Evolutionary conservation across 2,329 filamentous ascomycete species (phyloP), one percentile per base, ranked within the genome.

Genomic region (Aulographum hederae): DNA sequence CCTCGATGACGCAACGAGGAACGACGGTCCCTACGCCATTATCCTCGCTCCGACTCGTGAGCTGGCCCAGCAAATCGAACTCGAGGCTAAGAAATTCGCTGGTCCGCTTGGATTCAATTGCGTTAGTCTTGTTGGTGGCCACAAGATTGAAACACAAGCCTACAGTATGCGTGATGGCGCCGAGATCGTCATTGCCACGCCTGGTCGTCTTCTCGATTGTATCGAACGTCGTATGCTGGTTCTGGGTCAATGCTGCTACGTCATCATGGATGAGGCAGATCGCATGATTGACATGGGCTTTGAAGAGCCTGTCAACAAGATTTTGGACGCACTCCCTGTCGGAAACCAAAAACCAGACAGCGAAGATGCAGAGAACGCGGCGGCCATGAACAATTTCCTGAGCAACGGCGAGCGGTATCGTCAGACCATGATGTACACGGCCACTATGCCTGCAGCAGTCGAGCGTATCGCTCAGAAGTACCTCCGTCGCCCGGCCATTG

Each of bases 391-490:
- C 43, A 67, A 71, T 35, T 78, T 78, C 44, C 58, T 92, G 2
- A 74, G 75, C 32, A 74, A 75, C 32, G 72, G 72, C 13, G 72
- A 73, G 41, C 69, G 78, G 15, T 95, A 95, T 58, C 67, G 89
- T 36, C 86, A 98, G 54, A 98, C 89, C 0, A 98, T 98, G 89
- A 98, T 98, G 89, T 98, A 95, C 70, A 95, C 89, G 41, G 89
- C 89, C 32, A 98, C 89, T 18, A 98, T 98, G 89, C 85, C 89
- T 2, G 60, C 79, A 0, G 72, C 79, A 0, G 80, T 98, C 12
- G 89, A 98, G 51, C 79, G 80, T 39, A 95, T 98, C 40, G 89
- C 89, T n/a, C 78, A 85, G 45, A 93, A 93, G 51, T 98, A 98
- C 49, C 71, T 95, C 12, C 78, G 86, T 1, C 73, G 89, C 10